Percentiles rank a stretch among this genome's conserved stretches.
These are phyloP conservation scores for Mytilinidion resinicola DNA, from an alignment of 495 filamentous ascomycete species.

Conservation along the genomic window DNA sequence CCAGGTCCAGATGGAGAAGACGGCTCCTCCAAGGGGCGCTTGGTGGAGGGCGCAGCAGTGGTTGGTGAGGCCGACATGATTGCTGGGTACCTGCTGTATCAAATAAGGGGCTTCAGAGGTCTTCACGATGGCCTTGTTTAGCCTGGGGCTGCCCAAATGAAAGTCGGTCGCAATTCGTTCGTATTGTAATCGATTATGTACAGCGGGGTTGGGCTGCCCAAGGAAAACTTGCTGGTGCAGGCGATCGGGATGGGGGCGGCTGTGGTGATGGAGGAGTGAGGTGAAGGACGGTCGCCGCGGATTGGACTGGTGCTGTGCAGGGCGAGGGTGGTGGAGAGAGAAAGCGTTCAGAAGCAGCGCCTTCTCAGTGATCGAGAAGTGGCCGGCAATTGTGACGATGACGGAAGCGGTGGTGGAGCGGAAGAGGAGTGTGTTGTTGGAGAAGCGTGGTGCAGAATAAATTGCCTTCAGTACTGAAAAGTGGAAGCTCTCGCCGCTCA, in stretches of 20 bases:
- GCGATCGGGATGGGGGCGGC: slow-evolving; percentile 30
- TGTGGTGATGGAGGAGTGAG: slow-evolving; percentile 27
- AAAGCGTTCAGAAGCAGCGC: slow-evolving; percentile 12
- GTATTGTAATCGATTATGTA: slow-evolving; percentile 71
- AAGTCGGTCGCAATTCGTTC: slow-evolving; percentile 30
- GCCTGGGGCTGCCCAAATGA: slow-evolving; percentile 4
- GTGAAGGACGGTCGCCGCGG: slow-evolving; percentile 29
- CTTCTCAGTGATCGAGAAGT: slow-evolving; percentile 19
- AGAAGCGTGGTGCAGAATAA: slow-evolving; percentile 9
- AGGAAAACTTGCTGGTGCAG: slow-evolving; percentile 85
- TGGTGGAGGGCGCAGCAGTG: slow-evolving; percentile 58
- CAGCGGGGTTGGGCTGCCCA: slow-evolving; percentile 68
- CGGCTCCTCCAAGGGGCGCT: slow-evolving; percentile 93
- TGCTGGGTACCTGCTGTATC: slow-evolving; percentile 14
- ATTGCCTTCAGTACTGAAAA: slow-evolving; percentile 10
- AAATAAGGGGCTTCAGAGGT: slow-evolving; percentile 1
- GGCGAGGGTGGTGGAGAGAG: slow-evolving; percentile 25
- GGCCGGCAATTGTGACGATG: slow-evolving; percentile 20
- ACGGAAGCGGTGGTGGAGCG: background rate
- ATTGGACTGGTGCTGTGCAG: slow-evolving; percentile 8
- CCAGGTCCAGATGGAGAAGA: slow-evolving; percentile 85
- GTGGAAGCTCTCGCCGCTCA: slow-evolving; percentile 8
- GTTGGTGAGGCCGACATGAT: slow-evolving; percentile 58
- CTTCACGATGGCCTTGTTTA: slow-evolving; percentile 9
- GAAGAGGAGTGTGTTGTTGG: slow-evolving; percentile 9